Percentiles rank a stretch among this genome's conserved stretches.
phyloP scores from a whole-genome alignment of 108 stramenopile genomes.

The Seminavis robusta region DNA sequence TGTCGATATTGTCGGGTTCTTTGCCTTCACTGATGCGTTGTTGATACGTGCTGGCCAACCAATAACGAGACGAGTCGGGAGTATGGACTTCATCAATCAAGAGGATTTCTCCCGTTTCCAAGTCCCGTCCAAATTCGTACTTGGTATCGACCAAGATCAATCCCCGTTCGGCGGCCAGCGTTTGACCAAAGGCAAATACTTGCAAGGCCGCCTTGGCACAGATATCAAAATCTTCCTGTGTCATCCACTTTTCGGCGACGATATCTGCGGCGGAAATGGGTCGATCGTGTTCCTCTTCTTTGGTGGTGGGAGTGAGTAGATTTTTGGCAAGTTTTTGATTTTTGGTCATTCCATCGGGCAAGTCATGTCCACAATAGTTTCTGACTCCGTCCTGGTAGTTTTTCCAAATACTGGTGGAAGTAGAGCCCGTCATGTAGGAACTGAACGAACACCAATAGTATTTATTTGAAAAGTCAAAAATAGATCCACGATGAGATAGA shows the following conservation, averaged over 20 bases:
- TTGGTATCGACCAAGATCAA: slow-evolving; percentile 99
- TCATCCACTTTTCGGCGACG: slow-evolving; percentile 87
- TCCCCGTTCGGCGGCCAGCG: slow-evolving; percentile 80
- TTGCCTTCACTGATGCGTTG: slow-evolving; percentile 76
- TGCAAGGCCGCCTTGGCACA: slow-evolving; percentile 72
- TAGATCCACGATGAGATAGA: not conserved
- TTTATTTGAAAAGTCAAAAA: not conserved
- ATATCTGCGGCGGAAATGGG: slow-evolving; percentile 92
- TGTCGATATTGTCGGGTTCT: slow-evolving; percentile 98
- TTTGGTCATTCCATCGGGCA: slow-evolving; percentile 95
- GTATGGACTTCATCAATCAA: slow-evolving; percentile 99
- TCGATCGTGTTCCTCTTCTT: slow-evolving; percentile 95
- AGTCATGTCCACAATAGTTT: slow-evolving; percentile 91
- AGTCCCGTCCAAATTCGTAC: slow-evolving; percentile 95
- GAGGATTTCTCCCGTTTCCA: slow-evolving; percentile 71
- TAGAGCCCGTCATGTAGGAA: slow-evolving; percentile 95
- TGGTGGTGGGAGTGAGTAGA: slow-evolving; percentile 96
- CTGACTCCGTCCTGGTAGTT: slow-evolving; percentile 94
- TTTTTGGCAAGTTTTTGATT: slow-evolving; percentile 82
- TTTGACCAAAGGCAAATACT: slow-evolving; percentile 84
- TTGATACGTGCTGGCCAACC: slow-evolving; percentile 89
- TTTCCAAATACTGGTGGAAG: slow-evolving; percentile 97
- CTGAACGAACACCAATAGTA: slow-evolving; percentile 9
- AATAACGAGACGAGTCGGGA: slow-evolving; percentile 97
- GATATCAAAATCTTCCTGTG: slow-evolving; percentile 74